phyloP scores from a whole-genome alignment of 352 stramenopile genomes.

The Elongisporangium prolatum region DNA sequence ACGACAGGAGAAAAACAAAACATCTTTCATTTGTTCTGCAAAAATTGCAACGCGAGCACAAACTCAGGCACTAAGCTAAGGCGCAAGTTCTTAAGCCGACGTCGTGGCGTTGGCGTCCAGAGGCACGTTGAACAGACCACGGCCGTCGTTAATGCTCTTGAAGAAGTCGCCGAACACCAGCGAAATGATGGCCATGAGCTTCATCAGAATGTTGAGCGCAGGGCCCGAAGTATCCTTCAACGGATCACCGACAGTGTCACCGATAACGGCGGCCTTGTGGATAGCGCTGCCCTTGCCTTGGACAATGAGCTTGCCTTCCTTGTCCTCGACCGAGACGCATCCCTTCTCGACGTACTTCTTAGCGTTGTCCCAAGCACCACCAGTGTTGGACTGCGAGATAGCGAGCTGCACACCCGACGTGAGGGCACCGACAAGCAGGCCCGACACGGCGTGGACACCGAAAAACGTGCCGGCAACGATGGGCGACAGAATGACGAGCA shows the following conservation, averaged over 20 bases:
- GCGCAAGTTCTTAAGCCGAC: too few species aligned
- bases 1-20: constrained; percentile 4
- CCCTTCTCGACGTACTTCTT: constrained; percentile 99
- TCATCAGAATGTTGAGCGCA: constrained; percentile 99
- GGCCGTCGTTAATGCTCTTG: constrained; percentile 96
- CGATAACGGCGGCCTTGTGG: constrained; percentile 97
- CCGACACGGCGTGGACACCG: constrained; percentile 96
- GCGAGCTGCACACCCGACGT: constrained; percentile 97
- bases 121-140: constrained; percentile 90
- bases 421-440: constrained; percentile 95
- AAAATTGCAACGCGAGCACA: too few species aligned
- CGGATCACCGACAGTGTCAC: constrained; percentile 99
- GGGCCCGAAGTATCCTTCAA: constrained; percentile 99
- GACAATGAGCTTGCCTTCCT: constrained; percentile 88
- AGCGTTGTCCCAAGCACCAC: constrained; percentile 99
- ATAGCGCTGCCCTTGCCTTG: constrained; percentile 95
- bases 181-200: constrained; percentile 99
- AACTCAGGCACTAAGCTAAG: too few species aligned
- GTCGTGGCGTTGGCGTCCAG: constrained; percentile 10
- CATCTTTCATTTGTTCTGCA: background rate
- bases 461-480: constrained; percentile 98
- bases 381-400: constrained; percentile 99
- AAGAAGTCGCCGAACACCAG: constrained; percentile 99
- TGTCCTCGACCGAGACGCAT: constrained; percentile 87
- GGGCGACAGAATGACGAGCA: constrained; percentile 98